These are phyloP conservation scores for Colletotrichum phormii DNA, from an alignment of 2,329 filamentous ascomycete genomes.

Conservation along the genomic window DNA sequence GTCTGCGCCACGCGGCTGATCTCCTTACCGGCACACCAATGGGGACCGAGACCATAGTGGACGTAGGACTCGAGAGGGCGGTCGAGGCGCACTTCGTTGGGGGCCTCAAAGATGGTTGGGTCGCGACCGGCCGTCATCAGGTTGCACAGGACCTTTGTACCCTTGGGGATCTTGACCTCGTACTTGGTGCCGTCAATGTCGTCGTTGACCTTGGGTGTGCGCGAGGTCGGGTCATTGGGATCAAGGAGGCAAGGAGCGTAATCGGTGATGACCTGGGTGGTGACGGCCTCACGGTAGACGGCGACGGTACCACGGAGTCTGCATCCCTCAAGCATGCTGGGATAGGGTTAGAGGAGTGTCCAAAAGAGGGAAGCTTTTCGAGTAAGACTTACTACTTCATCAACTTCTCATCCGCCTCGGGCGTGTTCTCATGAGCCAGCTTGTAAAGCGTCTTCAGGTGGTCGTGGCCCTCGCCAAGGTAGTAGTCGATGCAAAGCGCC, in stretches of 20 bases:
- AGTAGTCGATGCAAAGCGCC: conserved; percentile 70
- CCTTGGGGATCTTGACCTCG: conserved; percentile 43
- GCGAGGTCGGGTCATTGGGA: conserved; percentile 36
- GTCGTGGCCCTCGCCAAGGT: conserved; percentile 61
- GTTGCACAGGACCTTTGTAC: conserved; percentile 62
- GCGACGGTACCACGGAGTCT: conserved; percentile 65
- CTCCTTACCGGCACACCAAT: conserved; percentile 52
- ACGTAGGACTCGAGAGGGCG: conserved; percentile 63
- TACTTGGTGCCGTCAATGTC: conserved; percentile 30
- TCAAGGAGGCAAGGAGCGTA: conserved; percentile 39
- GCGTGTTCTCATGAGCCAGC: conserved; percentile 60
- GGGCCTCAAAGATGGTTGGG: conserved; percentile 60
- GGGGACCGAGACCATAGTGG: conserved; percentile 63
- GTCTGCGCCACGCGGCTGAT: conserved; percentile 46
- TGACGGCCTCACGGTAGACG: conserved; percentile 58
- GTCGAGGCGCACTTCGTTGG: conserved; percentile 60
- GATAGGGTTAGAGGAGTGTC: background rate
- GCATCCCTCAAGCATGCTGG: conserved; percentile 64
- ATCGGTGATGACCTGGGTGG: conserved; percentile 43
- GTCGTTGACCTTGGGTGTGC: conserved; percentile 36
- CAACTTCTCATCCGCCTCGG: conserved; percentile 61
- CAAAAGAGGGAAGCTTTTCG: background rate
- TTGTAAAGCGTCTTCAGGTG: conserved; percentile 64
- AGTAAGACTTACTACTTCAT: conserved; percentile 46
- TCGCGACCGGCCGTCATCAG: conserved; percentile 62